Evolutionary conservation across 1,284 basidiomycete species (phyloP), one percentile per base, ranked within the genome.

Genomic region (Sporisorium scitamineum): DNA sequence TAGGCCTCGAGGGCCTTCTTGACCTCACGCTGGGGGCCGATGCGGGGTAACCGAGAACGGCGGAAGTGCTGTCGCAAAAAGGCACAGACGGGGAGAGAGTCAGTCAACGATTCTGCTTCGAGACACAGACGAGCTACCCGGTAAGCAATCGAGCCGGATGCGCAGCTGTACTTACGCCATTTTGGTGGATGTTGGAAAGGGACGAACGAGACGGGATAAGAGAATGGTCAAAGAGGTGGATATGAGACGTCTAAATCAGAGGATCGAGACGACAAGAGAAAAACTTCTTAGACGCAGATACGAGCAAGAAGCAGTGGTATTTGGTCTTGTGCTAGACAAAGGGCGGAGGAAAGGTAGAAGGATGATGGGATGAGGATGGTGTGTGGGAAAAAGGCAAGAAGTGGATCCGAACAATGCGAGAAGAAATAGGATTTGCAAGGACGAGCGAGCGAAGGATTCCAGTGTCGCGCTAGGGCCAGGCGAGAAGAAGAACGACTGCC

Each of bases 11-110:
- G 79, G 31, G 95, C 95, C 89, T 99, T 99, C 89, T 99, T 99
- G 82, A 97, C 91, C 89, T 98, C 95, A 89, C 95, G 93, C 89
- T 94, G 92, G 69, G 92, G 91, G 88, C 94, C 94, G 87, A 99
- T 97, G 85, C 96, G 93, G 85, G 96, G 89, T 95, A 98, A 86
- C 97, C 97, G 85, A 98, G 92, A 71, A 84, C 83, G 59, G 82
- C 70, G 67, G 80, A 83, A 61, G 75, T 75, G 70, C 73, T 79
- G 58, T n/a, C n/a, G n/a, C 34, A 20, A 5, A 9, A 55, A 13
- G 16, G 5, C 24, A 6, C 18, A 20, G 1, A 56, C 7, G 18
- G 8, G 44, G 22, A 29, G 24, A 11, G 29, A 9, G 54, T 54
- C 24, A 62, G 58, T 31, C 9, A 22, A 13, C 54, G 48, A 39